Evolutionary conservation across 1,139 yeast genomes (phyloP), one percentile per base, ranked within the genome.

Genomic region (Taphrina flavorubra): DNA sequence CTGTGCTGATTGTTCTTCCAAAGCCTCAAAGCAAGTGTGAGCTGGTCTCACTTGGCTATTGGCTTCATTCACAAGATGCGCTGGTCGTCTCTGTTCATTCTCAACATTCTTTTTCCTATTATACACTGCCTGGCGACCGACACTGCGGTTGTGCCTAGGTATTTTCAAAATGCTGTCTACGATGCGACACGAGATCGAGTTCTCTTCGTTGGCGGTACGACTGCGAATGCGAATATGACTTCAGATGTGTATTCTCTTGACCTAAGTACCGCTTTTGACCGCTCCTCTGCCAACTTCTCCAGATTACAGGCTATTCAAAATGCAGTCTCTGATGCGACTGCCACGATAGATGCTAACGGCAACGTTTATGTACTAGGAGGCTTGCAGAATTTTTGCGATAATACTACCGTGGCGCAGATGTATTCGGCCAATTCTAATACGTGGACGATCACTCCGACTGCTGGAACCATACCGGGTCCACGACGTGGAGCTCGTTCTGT

Each of bases 401-500:
- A 44, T 18, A 14, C 40, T 7, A 39, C 56, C 18, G 18, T 44
- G 47, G 37, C 37, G 7, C 67, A 63, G 39, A 11, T 14, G 10
- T 63, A 13, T 10, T 25, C 44, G 34, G 34, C 51, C 7, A 42
- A 40, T 10, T n/a, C 44, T 3, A 57, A 42, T 36, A 25, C 67
- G 2, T 63, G 67, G 67, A 44, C n/a, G 7, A 20, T 25, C 5
- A 13, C 14, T 2, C 20, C 25, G n/a, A 5, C 39, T 36, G 34
- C 46, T 13, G 67, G 67, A 6, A 25, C 47, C n/a, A 18, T 36
- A n/a, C 67, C 67, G 39, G 44, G 61, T 2, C 61, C 67, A 10
- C 44, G 67, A 20, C 39, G 47, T 8, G 67, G 67, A 10, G 67
- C 67, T 6, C 60, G 67, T 6, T 61, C 61, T 10, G 57, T 49